Conservation (phyloP, 768 basidiomycete genomes). For the Tricholoma bakamatsutake region DNA sequence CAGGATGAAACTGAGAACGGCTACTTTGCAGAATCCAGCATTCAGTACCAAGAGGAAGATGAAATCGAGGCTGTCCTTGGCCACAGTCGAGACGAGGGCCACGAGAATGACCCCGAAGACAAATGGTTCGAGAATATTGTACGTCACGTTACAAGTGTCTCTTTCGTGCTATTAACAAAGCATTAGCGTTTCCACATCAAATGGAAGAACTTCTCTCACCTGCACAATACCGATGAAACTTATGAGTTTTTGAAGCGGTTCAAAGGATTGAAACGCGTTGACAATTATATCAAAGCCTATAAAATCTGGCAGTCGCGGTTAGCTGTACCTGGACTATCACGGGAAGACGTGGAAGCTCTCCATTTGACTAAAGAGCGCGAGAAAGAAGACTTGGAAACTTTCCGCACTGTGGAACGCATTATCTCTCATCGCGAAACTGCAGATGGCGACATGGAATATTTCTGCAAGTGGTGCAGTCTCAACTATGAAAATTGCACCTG, state of each 20-base stretch:
- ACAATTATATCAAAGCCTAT: slow-evolving; percentile 96
- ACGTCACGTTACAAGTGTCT: slow-evolving; percentile 18
- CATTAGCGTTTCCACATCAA: slow-evolving; percentile 95
- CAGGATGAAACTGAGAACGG: slow-evolving; percentile 54
- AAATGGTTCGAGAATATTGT: slow-evolving; percentile 87
- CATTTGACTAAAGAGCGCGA: slow-evolving; percentile 87
- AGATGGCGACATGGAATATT: slow-evolving; percentile 68
- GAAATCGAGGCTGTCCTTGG: slow-evolving; percentile 91
- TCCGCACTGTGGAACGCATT: slow-evolving; percentile 88
- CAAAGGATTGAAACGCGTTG: slow-evolving; percentile 94
- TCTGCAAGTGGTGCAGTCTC: slow-evolving; percentile 95
- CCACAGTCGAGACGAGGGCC: slow-evolving; percentile 81
- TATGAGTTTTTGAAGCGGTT: slow-evolving; percentile 95
- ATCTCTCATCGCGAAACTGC: slow-evolving; percentile 68
- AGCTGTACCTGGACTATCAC: slow-evolving; percentile 57
- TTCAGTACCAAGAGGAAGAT: slow-evolving; percentile 61
- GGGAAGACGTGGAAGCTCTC: slow-evolving; percentile 87
- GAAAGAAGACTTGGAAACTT: slow-evolving; percentile 87
- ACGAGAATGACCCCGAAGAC: slow-evolving; percentile 71
- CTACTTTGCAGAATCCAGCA: slow-evolving; percentile 50
- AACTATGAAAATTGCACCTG: slow-evolving; percentile 95
- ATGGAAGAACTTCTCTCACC: slow-evolving; percentile 97
- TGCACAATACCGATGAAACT: slow-evolving; percentile 99
- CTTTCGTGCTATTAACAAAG: slow-evolving; percentile 10
- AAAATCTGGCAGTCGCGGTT: slow-evolving; percentile 67